phyloP scores from a whole-genome alignment of 192 early-diverging fungal species.

The Chytriomyces hyalinus region DNA sequence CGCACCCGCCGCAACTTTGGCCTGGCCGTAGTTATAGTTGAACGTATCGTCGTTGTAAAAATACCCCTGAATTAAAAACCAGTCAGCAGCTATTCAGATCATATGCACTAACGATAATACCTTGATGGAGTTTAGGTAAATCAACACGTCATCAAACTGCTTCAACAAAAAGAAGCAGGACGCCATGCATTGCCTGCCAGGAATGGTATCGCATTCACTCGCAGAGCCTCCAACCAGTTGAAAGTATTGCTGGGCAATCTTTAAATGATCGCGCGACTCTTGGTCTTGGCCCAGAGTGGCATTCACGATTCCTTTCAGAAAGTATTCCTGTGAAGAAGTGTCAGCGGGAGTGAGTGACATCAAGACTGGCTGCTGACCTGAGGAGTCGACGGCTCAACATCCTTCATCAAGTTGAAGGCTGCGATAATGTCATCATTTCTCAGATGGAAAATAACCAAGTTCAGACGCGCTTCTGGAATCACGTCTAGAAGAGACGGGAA shows the following conservation, averaged over 20 bases:
- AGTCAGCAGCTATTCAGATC: neutral
- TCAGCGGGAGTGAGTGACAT: neutral
- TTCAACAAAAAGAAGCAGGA: constrained; percentile 67
- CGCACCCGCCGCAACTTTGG: constrained; percentile 62
- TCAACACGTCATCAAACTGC: constrained; percentile 70
- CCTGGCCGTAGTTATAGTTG: constrained; percentile 68
- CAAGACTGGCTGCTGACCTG: constrained; percentile 33
- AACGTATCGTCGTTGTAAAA: constrained; percentile 74
- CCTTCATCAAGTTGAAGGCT: constrained; percentile 68
- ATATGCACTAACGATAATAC: constrained; percentile 32
- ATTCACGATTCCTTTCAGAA: constrained; percentile 69
- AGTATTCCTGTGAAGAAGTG: constrained; percentile 54
- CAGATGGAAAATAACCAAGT: constrained; percentile 65
- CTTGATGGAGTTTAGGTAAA: constrained; percentile 69
- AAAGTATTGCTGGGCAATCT: constrained; percentile 70
- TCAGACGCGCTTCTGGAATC: constrained; percentile 65
- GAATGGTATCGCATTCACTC: constrained; percentile 68
- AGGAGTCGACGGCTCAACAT: constrained; percentile 65
- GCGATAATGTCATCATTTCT: constrained; percentile 62
- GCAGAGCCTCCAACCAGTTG: constrained; percentile 66
- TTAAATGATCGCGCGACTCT: constrained; percentile 66
- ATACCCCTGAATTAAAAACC: constrained; percentile 57
- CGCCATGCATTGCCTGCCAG: constrained; percentile 68
- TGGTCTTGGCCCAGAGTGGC: constrained; percentile 65
- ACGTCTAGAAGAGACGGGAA: constrained; percentile 63